Evolutionary conservation across 169 alveolate genomes (phyloP), one percentile per base, ranked within the genome.

Genomic region (Eimeria sp.): DNA sequence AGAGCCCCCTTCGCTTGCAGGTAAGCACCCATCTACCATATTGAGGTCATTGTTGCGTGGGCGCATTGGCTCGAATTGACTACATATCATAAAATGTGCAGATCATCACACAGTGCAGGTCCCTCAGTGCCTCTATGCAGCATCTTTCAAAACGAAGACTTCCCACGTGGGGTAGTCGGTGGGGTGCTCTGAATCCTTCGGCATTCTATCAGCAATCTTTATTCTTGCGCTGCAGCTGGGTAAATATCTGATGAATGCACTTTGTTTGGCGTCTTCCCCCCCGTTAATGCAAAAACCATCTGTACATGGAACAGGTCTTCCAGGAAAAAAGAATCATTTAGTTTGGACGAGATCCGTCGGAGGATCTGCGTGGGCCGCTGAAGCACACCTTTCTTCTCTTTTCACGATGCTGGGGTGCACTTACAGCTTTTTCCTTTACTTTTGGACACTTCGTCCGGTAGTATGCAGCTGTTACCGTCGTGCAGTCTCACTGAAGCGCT

Each of bases 291-390:
- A 73, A 40, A 40, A 73, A 73, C 5, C n/a, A 73, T 73, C 51
- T 73, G 30, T 40, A 18, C 25, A 40, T 40, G 83, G 54, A 73
- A 5, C 11, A 40, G 27, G 83, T 73, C 83, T 18, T 73, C 83
- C 30, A 16, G 30, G 54, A 30, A 73, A 73, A 73, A 73, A 4
- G 51, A 73, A 14, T 73, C 54, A 73, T 16, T 73, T 51, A 40
- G 83, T 34, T 40, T 11, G 83, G 45, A 14, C 51, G 13, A 40
- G 54, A 18, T 6, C 83, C 54, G 83, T 54, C 27, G 30, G n/a
- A 72, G 54, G 54, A 18, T 72, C 57, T 40, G 83, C 20, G 30
- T 73, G 83, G 83, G 83, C 83, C 4, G 83, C 83, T 73, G 83
- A 27, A 40, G 45, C 30, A 18, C 27, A 18, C 54, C 30, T 34